These are phyloP conservation scores for Debaryomyces robertsiae DNA, from an alignment of 1,139 yeast genomes.

Conservation along the genomic window DNA sequence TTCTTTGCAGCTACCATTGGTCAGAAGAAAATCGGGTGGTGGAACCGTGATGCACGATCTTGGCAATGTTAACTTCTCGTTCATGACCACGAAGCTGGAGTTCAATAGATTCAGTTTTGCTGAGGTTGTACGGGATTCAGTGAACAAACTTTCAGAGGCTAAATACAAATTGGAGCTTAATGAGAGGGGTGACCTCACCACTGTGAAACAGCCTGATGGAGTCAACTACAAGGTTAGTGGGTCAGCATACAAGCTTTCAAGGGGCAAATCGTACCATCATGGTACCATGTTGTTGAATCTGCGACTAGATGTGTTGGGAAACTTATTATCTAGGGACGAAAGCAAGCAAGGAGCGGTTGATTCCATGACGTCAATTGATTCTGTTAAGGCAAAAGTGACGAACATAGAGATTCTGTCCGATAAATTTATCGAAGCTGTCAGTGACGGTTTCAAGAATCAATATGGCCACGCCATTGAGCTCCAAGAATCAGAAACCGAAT, in stretches of 20 bases:
- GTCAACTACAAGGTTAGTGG: conserved; percentile 72
- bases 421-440: conserved; percentile 51
- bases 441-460: conserved; percentile 42
- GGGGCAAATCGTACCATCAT: conserved; percentile 88
- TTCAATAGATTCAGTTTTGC: conserved; percentile 72
- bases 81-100: conserved; percentile 65
- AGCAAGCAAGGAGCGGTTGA: conserved; percentile 48
- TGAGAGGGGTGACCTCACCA: conserved; percentile 77
- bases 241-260: conserved; percentile 83
- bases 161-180: conserved; percentile 48
- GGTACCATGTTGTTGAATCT: conserved; percentile 90
- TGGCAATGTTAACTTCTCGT: conserved; percentile 90
- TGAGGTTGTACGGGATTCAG: conserved; percentile 49
- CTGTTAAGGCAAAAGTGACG: conserved; percentile 76
- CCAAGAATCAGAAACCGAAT: conserved; percentile 13
- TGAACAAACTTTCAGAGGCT: conserved; percentile 35
- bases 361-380: conserved; percentile 65
- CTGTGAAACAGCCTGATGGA: conserved; percentile 29
- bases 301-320: conserved; percentile 56
- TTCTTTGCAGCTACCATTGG: conserved; percentile 59
- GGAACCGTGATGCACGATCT: conserved; percentile 95
- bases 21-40: conserved; percentile 89
- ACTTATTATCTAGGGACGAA: conserved; percentile 54
- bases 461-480: conserved; percentile 23
- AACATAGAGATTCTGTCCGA: conserved; percentile 56